These are phyloP conservation scores for Volvox carteri DNA, from an alignment of 163 green algal genomes.

Conservation along the genomic window DNA sequence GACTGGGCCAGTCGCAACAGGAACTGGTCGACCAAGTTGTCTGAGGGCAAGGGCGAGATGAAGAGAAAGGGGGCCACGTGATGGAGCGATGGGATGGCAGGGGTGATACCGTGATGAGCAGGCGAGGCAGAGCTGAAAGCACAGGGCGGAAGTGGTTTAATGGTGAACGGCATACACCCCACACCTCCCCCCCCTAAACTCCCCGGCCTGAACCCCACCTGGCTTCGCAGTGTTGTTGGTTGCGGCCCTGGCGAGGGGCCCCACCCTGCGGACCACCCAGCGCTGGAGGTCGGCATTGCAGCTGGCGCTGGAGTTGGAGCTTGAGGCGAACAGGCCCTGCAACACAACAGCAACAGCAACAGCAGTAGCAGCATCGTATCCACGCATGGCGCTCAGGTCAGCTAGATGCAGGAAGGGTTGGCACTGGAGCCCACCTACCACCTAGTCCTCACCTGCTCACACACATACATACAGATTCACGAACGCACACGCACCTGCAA, in stretches of 20 bases:
- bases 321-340: slow-evolving; percentile 24
- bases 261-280: slow-evolving; percentile 13
- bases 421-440: neutral
- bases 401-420: neutral
- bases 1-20: slow-evolving; percentile 26
- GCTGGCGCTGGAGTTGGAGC: neutral
- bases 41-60: neutral
- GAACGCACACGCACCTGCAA: slow-evolving; percentile 14
- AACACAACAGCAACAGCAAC: too few relatives aligned
- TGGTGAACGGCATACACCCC: too few relatives aligned
- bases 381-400: neutral
- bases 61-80: neutral
- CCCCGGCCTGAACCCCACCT: neutral
- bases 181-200: neutral
- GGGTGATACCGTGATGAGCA: neutral
- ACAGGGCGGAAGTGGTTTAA: neutral
- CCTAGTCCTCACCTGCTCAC: neutral
- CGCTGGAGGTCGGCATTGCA: slow-evolving; percentile 6
- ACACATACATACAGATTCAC: neutral
- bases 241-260: neutral
- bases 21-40: neutral
- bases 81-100: neutral
- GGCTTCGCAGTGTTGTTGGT: neutral
- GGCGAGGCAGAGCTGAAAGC: neutral
- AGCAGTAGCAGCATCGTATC: neutral